Evolutionary conservation across 257 asterid species (phyloP).

Genomic region (Solanum appendiculatum): DNA sequence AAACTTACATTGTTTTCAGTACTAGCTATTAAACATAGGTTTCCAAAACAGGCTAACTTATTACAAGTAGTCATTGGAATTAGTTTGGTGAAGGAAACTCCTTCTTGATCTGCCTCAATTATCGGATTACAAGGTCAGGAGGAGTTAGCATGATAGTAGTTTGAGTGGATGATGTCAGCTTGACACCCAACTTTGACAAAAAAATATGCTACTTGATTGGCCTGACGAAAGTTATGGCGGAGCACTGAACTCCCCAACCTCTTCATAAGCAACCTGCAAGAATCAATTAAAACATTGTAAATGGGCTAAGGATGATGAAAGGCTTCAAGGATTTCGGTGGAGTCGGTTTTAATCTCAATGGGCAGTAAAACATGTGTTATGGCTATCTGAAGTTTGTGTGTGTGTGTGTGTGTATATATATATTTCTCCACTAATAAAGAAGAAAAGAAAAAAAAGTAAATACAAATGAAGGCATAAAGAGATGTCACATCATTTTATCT

Average conservation of each 20-base stretch:
- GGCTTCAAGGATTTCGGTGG: not conserved
- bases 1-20: not conserved
- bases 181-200: not conserved
- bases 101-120: not conserved
- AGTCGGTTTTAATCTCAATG: not conserved
- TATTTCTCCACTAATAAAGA: too few relatives aligned
- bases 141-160: not conserved
- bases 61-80: not conserved
- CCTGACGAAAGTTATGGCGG: not conserved
- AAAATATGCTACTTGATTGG: not conserved
- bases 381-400: too few relatives aligned
- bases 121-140: not conserved
- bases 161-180: not conserved
- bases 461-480: too few relatives aligned
- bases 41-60: not conserved
- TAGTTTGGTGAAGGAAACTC: too few relatives aligned
- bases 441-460: too few relatives aligned
- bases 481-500: too few relatives aligned
- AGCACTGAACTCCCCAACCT: not conserved
- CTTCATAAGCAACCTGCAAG: not conserved
- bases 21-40: not conserved
- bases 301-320: too few relatives aligned
- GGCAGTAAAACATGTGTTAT: not conserved
- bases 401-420: too few relatives aligned
- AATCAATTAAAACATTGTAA: too few relatives aligned